Evolutionary conservation across 495 filamentous ascomycete genomes (phyloP), one percentile per base, ranked within the genome.

Genomic region (Talaromyces thailandensis): DNA sequence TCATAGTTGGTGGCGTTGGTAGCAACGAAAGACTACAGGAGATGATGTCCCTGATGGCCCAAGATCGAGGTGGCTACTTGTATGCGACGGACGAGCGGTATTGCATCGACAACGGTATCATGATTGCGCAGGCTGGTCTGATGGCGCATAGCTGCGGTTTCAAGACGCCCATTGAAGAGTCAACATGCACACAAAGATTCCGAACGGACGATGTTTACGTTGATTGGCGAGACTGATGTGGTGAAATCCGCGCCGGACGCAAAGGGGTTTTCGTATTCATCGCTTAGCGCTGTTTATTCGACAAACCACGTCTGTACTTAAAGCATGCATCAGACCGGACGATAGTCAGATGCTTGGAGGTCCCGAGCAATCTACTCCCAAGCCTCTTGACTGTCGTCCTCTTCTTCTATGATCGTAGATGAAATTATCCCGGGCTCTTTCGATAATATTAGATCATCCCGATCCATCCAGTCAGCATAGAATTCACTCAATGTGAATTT

Each of bases 101-200:
- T 75, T 98, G 94, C 69, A 98, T 98, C 65, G 95, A 98, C 76
- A 98, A 98, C 69, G 95, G 94, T 50, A 97, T 98, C 63, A 98
- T 98, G 94, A 98, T 98, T 77, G 94, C 94, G 12, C 94, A 98
- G 76, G 94, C 94, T 9, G 94, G 94, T 26, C 74, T 98, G 67
- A 70, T 96, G 64, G 92, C 91, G 7, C 96, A 88, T 68, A 76
- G 82, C 73, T 90, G 84, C 0, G 94, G 94, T 6, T 89, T 91
- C 69, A 76, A 72, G 56, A 96, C 91, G 16, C 76, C 80, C 3
- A 67, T 98, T 12, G 86, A 89, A 66, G 92, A 96, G 14, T 89
- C 88, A 63, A 91, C 88, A 12, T 95, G 89, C 74, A 98, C 95
- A 21, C 95, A 98, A 73, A 81, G 94, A 59, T 98, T 96, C 71